Evolutionary conservation across 2,329 filamentous ascomycete genomes (phyloP), one percentile per base, ranked within the genome.

Genomic region (Decorospora gaudefroyi): DNA sequence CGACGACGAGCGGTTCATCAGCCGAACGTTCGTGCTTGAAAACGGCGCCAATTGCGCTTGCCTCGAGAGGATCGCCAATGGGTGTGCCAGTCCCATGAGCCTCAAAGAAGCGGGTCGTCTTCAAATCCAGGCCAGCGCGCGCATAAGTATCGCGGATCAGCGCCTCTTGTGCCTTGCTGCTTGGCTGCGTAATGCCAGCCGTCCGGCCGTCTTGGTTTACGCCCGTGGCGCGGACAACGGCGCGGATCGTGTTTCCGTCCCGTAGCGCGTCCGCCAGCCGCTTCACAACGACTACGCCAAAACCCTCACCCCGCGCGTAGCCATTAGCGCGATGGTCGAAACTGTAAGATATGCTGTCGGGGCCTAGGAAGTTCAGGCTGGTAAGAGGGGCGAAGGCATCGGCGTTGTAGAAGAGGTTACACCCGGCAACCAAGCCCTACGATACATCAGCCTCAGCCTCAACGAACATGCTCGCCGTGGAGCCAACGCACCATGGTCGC

Each of bases 261-360:
- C 23, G 13, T 3, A 51, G 29, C 1, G 50, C 50, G 8, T 37
- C n/a, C 7, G 35, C 35, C 6, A 53, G 42, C 4, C 33, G 44
- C 19, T 65, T 66, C 5, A 67, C 40, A n/a, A 67, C 18, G 4
- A 67, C 25, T 6, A 52, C 49, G 0, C 38, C 49, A 2, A 80
- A 71, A 0, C 82, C 84, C 54, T 87, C 84, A 1, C 82, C 83
- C 19, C 82, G 74, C 0, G 78, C 81, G 57, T 85, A 87, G 0
- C 84, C 84, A 43, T 80, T 79, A n/a, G 80, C 83, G 0, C 74
- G 72, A 9, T 72, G 60, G 53, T 84, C 83, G 37, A 62, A 71
- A 32, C 59, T 64, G 30, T 52, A 55, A 11, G 42, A 61, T 7
- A 33, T 46, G 15, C 67, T 62, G 16, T 62, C 57, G 6, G 65